Evolutionary conservation across 164 flowering plant genomes (phyloP).

Genomic region (Sedum album): DNA sequence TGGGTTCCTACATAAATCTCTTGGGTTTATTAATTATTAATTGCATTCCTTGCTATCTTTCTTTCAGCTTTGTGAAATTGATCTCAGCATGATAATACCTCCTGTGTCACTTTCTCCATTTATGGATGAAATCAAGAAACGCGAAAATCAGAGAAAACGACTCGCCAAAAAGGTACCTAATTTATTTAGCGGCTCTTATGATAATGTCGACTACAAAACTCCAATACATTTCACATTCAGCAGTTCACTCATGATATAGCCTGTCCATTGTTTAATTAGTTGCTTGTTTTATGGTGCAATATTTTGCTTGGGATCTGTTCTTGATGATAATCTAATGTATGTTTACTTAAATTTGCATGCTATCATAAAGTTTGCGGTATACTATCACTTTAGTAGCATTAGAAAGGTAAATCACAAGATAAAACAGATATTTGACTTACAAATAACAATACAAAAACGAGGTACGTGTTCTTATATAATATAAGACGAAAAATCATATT

Average conservation of each 20-base stretch:
- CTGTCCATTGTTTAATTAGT: too few relatives aligned
- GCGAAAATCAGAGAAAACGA: slow-evolving; percentile 71
- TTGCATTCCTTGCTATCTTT: slow-evolving; percentile 1
- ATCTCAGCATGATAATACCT: slow-evolving; percentile 54
- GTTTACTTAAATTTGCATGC: too few relatives aligned
- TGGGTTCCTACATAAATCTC: neutral
- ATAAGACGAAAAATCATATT: too few relatives aligned
- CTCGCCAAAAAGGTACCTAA: slow-evolving; percentile 60
- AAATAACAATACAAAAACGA: too few relatives aligned
- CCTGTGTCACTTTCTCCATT: slow-evolving; percentile 65
- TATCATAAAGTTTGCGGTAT: too few relatives aligned
- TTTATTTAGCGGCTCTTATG: neutral
- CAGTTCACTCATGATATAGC: neutral
- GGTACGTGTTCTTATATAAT: too few relatives aligned
- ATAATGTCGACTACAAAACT: neutral
- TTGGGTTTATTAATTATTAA: neutral
- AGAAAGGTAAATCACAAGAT: neutral
- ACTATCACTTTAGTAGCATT: too few relatives aligned
- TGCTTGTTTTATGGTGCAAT: too few relatives aligned
- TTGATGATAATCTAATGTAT: too few relatives aligned
- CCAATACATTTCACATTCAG: neutral
- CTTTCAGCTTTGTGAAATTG: slow-evolving; percentile 87
- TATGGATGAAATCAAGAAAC: slow-evolving; percentile 84
- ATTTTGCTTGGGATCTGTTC: too few relatives aligned
- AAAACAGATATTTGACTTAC: too few relatives aligned